phyloP scores from a whole-genome alignment of 1,284 basidiomycete species.

The Cronartium quercuum region DNA sequence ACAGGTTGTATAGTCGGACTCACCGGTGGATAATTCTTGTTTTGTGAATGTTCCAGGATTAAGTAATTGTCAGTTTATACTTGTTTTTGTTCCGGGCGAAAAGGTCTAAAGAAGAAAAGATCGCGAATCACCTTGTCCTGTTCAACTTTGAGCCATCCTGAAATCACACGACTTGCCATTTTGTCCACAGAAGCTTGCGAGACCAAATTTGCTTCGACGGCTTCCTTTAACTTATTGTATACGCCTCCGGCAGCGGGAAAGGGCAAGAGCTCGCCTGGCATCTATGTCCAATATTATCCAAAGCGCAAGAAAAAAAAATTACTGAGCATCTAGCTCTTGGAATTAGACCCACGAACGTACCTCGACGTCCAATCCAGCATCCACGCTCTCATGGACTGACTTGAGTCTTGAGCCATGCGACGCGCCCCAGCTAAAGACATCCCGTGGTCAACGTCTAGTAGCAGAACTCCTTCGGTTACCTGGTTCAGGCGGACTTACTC shows the following conservation, averaged over 20 bases:
- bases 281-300: background rate
- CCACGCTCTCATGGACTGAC: constrained; percentile 8
- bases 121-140: constrained; percentile 6
- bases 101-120: background rate
- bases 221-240: constrained; percentile 17
- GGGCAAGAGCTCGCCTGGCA: constrained; percentile 2
- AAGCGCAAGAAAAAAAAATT: background rate
- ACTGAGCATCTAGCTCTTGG: background rate
- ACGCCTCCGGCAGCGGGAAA: constrained; percentile 13
- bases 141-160: constrained; percentile 8
- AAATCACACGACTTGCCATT: constrained; percentile 7
- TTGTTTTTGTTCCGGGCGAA: too few relatives aligned
- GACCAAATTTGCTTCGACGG: background rate
- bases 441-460: background rate
- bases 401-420: background rate
- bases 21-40: background rate
- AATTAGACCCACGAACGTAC: background rate
- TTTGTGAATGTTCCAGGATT: too few relatives aligned
- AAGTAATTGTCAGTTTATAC: too few relatives aligned
- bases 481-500: constrained; percentile 41
- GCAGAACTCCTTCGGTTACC: background rate
- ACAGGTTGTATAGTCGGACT: background rate
- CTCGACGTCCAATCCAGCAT: constrained; percentile 12
- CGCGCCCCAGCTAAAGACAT: background rate
- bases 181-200: constrained; percentile 1